These are phyloP conservation scores for Huntiella savannae DNA, from an alignment of 2,329 filamentous ascomycete genomes.

Conservation along the genomic window DNA sequence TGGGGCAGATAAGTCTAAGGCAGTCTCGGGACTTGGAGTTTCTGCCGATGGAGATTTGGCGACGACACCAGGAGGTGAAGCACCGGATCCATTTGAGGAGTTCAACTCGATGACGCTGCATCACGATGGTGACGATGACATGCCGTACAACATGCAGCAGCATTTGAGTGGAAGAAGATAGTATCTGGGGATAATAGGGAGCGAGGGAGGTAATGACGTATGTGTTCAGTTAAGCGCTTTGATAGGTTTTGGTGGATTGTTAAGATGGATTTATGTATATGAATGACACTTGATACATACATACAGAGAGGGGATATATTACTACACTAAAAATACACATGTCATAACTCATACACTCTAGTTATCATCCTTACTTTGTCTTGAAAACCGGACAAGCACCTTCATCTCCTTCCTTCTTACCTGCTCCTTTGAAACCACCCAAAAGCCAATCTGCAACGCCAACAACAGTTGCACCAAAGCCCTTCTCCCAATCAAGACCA, in stretches of 20 bases:
- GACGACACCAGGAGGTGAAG: constrained; percentile 69
- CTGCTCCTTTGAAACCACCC: constrained; percentile 38
- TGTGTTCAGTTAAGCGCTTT: background rate
- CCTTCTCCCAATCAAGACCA: constrained; percentile 63
- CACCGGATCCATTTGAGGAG: constrained; percentile 84
- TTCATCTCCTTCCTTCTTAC: constrained; percentile 4
- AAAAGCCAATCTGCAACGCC: constrained; percentile 89
- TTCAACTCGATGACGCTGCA: constrained; percentile 97
- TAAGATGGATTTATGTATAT: background rate
- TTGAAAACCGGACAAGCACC: constrained; percentile 10
- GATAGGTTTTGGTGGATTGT: background rate
- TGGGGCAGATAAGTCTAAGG: constrained; percentile 8
- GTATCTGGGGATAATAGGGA: background rate
- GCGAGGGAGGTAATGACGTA: background rate
- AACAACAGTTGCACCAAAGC: constrained; percentile 64
- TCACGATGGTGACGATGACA: constrained; percentile 72
- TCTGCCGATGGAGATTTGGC: constrained; percentile 26
- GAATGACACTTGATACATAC: background rate
- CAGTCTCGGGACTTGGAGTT: background rate
- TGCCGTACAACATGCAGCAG: constrained; percentile 16
- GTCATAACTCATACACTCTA: background rate
- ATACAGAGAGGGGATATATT: background rate
- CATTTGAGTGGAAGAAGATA: constrained; percentile 14
- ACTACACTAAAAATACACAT: background rate
- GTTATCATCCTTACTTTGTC: background rate